Evolutionary conservation across 2,329 filamentous ascomycete species (phyloP).

Genomic region (Apiospora saccharicola): DNA sequence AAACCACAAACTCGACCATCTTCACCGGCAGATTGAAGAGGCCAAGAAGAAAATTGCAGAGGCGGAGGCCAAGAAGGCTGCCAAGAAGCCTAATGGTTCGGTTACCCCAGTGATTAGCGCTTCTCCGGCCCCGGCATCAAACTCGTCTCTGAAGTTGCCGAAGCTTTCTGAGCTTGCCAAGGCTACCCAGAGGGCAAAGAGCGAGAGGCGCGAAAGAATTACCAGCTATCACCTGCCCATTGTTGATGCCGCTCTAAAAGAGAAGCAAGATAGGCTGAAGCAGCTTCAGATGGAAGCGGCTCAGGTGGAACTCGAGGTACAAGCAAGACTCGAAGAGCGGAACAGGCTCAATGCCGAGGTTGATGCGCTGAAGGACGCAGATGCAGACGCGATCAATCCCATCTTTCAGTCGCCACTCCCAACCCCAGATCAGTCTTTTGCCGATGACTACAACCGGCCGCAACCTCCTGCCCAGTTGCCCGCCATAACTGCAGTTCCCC

Average conservation of each 20-base stretch:
- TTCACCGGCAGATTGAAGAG: constrained; percentile 62
- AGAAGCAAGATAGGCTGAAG: constrained; percentile 57
- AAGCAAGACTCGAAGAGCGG: constrained; percentile 44
- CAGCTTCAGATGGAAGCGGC: constrained; percentile 55
- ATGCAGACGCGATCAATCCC: background rate
- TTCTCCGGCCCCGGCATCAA: constrained; percentile 28
- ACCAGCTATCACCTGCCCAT: constrained; percentile 48
- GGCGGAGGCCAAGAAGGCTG: constrained; percentile 60
- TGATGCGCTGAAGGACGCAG: constrained; percentile 21
- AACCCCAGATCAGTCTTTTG: constrained; percentile 7
- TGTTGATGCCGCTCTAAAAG: constrained; percentile 48
- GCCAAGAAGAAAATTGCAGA: constrained; percentile 67
- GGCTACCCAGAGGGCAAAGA: constrained; percentile 26
- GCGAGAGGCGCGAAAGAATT: constrained; percentile 43
- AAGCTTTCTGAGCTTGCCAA: constrained; percentile 29
- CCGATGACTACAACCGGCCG: background rate
- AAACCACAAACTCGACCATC: constrained; percentile 38
- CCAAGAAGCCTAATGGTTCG: constrained; percentile 33
- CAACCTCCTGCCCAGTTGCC: background rate
- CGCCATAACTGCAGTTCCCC: background rate
- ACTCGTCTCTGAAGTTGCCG: constrained; percentile 29
- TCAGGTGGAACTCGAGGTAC: constrained; percentile 57
- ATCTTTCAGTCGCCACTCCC: background rate
- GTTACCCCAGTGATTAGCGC: constrained; percentile 37
- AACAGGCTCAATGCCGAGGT: constrained; percentile 35